Evolutionary conservation across 2,329 filamentous ascomycete genomes (phyloP).

Genomic region (Alternaria arbusti): DNA sequence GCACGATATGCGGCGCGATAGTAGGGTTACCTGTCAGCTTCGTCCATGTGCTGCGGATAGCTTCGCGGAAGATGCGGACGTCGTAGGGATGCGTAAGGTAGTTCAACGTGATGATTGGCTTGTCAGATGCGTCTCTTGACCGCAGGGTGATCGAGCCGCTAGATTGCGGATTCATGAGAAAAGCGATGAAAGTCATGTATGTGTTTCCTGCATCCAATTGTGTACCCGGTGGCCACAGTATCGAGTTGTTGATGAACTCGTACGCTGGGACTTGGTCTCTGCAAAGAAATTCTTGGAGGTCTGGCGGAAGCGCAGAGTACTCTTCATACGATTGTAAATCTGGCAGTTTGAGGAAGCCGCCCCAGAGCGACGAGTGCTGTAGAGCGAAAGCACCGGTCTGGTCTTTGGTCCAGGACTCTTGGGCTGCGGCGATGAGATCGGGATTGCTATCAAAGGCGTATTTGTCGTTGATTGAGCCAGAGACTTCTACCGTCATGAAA

Average conservation of each 20-base stretch:
- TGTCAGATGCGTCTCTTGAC: constrained; percentile 59
- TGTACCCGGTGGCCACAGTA: constrained; percentile 34
- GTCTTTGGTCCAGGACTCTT: constrained; percentile 52
- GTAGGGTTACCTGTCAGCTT: constrained; percentile 57
- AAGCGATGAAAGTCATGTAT: constrained; percentile 41
- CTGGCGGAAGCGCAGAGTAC: constrained; percentile 53
- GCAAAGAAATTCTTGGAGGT: constrained; percentile 54
- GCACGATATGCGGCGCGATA: constrained; percentile 56
- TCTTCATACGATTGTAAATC: constrained; percentile 49
- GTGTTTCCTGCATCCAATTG: constrained; percentile 42
- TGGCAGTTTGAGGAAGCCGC: constrained; percentile 60
- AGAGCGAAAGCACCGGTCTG: constrained; percentile 39
- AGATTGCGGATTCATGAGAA: constrained; percentile 60
- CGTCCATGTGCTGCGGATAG: constrained; percentile 48
- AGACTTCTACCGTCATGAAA: constrained; percentile 54
- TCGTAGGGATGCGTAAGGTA: constrained; percentile 64
- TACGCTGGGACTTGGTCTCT: constrained; percentile 63
- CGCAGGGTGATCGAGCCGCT: constrained; percentile 60
- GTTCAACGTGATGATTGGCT: constrained; percentile 61
- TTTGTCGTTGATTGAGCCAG: constrained; percentile 46
- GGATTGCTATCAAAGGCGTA: constrained; percentile 48
- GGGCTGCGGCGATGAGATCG: constrained; percentile 50
- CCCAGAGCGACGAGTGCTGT: constrained; percentile 58
- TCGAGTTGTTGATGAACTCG: constrained; percentile 55
- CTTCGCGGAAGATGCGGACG: constrained; percentile 41